Conservation (phyloP, 176 grass and related monocot species). For the Thinopyrum elongatum region DNA sequence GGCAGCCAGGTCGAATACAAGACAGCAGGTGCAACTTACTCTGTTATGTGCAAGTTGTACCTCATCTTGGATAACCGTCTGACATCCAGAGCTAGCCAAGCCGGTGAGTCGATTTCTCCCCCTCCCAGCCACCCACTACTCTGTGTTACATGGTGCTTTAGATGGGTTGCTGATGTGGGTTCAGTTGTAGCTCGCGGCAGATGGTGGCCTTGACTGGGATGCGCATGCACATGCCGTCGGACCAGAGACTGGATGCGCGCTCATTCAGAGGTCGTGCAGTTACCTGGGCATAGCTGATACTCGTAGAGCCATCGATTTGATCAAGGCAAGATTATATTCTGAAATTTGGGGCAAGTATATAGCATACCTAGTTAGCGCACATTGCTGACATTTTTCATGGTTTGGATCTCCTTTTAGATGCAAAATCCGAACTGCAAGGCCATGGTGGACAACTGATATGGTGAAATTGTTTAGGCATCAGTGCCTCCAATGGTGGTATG, state of each 20-base stretch:
- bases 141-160: background rate
- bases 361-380: background rate
- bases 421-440: too few relatives aligned
- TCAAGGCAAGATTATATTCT: conserved; percentile 48
- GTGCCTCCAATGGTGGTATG: too few relatives aligned
- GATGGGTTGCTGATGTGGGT: conserved; percentile 3
- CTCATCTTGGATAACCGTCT: background rate
- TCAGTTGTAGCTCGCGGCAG: conserved; percentile 66
- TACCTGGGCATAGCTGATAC: conserved; percentile 73
- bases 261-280: conserved; percentile 83
- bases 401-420: too few relatives aligned
- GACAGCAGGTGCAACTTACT: too few relatives aligned
- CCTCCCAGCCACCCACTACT: background rate
- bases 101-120: conserved; percentile 9
- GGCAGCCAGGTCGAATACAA: too few relatives aligned
- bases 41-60: too few relatives aligned
- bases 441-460: too few relatives aligned
- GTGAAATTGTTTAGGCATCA: too few relatives aligned
- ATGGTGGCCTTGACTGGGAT: conserved; percentile 71
- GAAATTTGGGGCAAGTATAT: background rate
- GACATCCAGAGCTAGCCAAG: too few relatives aligned
- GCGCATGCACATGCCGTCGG: conserved; percentile 49
- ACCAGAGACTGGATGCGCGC: conserved; percentile 61
- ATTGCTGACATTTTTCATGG: too few relatives aligned
- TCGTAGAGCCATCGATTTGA: conserved; percentile 54